Base-by-base conservation (phyloP, 2,329 filamentous ascomycete genomes). In the Clonostachys solani region DNA sequence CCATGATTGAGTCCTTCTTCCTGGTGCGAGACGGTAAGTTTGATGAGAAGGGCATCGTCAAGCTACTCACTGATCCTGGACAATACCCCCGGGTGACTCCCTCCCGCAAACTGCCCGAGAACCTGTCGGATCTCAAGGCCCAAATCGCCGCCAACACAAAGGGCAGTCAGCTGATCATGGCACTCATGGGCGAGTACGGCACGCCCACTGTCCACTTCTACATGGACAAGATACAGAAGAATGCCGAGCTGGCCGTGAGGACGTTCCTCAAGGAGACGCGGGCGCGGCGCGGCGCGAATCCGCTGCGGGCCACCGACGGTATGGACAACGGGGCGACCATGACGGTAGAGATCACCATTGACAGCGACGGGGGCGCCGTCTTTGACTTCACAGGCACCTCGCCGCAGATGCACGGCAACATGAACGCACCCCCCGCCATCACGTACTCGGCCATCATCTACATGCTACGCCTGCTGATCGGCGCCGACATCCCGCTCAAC, bases 291-390 rank as follows among this genome's bases (percentile, higher is more conserved):
- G 52, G 50, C 12, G 50, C 53, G 1, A 47, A 51, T 18, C 49
- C 53, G 8, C 55, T 69, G 5, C 43, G 47, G 9, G 64, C 66
- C 3, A 49, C 54, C 12, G 81, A 35, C 59, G 89, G 84, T 69
- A 94, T 95, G 87, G 90, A 95, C 60, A 89, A 95, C 56, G 89
- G 90, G 34, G 87, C 81, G 12, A 86, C 87, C 0, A 94, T 95
- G 57, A 72, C 77, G 45, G 77, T 95, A 5, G 84, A 83, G 47
- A 77, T 95, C 36, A 84, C 80, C 9, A 95, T 95, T 54, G 80
- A 91, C 56, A 77, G 78, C 0, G 75, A 83, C 2, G 83, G 86
- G 40, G 89, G 89, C 37, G 90, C 90, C 0, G 71, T 86, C 1
- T 95, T 94, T 60, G 63, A 67, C 50, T 66, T 66, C 36, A 54